Conservation (phyloP, 305 asterid species). For the Petunia hybrid region DNA sequence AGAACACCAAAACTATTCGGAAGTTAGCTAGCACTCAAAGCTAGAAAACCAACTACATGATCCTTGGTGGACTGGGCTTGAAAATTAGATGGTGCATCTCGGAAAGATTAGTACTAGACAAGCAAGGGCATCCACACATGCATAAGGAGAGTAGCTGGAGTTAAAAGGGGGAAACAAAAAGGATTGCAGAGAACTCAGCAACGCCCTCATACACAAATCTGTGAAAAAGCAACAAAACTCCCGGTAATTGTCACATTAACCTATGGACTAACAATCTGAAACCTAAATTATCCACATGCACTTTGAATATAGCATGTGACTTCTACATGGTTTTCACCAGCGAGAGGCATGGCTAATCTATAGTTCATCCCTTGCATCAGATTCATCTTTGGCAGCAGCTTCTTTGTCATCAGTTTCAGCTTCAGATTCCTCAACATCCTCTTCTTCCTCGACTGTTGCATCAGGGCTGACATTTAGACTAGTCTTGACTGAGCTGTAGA, state of each 20-base stretch:
- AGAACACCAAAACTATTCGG: neutral
- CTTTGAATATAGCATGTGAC: no score
- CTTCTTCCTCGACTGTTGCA: conserved; percentile 76
- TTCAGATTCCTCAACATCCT: conserved; percentile 56
- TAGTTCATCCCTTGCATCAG: conserved; percentile 66
- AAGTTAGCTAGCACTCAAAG: neutral
- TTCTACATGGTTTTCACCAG: neutral
- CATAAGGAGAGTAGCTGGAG: neutral
- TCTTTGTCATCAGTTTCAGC: conserved; percentile 51
- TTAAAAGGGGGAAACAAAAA: neutral
- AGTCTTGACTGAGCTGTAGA: conserved; percentile 70
- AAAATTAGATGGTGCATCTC: no score
- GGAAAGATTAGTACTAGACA: neutral
- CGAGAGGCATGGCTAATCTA: conserved; percentile 37
- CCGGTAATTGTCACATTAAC: neutral
- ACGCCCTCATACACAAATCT: neutral
- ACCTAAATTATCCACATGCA: neutral
- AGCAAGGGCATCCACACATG: neutral
- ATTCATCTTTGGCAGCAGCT: conserved; percentile 44
- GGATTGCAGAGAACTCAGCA: neutral
- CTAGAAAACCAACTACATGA: neutral
- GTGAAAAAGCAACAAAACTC: neutral
- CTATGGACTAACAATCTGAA: neutral
- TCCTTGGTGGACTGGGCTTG: neutral
- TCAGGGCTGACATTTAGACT: conserved; percentile 68